Conservation (phyloP, 1,284 basidiomycete genomes). For the Naganishia sp. region DNA sequence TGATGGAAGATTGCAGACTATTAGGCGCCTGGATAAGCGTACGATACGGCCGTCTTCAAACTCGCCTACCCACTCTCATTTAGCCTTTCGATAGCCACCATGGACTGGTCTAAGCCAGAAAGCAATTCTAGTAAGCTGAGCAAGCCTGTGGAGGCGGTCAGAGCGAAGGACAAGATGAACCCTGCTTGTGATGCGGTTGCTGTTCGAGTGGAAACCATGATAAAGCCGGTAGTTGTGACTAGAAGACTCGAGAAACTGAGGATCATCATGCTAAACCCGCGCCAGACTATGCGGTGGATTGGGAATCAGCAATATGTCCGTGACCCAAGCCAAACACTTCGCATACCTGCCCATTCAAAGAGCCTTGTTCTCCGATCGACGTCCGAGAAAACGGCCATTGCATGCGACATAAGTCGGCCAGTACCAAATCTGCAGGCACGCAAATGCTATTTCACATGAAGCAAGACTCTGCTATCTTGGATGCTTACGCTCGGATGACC, state of each 20-base stretch:
- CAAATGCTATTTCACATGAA: neutral
- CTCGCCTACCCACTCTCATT: conserved; percentile 24
- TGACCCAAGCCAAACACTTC: too few species aligned
- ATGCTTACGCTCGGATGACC: conserved; percentile 52
- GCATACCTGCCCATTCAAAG: conserved; percentile 43
- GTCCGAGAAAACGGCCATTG: conserved; percentile 46
- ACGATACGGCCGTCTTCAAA: neutral
- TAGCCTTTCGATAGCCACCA: conserved; percentile 37
- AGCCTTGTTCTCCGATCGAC: conserved; percentile 43
- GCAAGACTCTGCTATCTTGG: too few species aligned
- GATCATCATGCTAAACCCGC: conserved; percentile 44
- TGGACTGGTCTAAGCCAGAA: conserved; percentile 39
- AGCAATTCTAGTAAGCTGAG: conserved; percentile 38
- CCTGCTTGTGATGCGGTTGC: conserved; percentile 54
- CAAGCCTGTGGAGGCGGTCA: conserved; percentile 46
- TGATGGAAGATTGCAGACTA: conserved; percentile 42
- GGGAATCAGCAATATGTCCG: too few species aligned
- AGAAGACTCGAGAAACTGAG: conserved; percentile 43
- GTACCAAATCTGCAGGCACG: conserved; percentile 42
- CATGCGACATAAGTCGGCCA: conserved; percentile 45
- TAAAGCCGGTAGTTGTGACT: conserved; percentile 50
- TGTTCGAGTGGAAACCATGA: conserved; percentile 50
- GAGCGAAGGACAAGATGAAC: conserved; percentile 54
- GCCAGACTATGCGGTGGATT: conserved; percentile 35
- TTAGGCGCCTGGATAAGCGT: conserved; percentile 29